Conservation (phyloP, 345 rosid species). For the Euphorbia pulcherrima region DNA sequence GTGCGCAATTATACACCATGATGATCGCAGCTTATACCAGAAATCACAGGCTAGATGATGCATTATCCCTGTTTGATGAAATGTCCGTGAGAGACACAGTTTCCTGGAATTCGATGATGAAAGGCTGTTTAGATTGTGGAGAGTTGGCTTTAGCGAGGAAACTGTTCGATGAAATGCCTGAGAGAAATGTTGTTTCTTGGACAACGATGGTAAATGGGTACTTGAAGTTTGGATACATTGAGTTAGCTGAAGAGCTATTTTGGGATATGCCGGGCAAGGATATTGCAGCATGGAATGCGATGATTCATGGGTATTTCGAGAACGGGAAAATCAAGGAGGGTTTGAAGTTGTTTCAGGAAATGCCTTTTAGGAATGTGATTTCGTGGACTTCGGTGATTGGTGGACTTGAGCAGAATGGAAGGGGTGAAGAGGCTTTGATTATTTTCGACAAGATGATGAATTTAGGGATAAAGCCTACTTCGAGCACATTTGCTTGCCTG, state of each 20-base stretch:
- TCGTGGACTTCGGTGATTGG: constrained; percentile 81
- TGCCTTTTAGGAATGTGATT: constrained; percentile 60
- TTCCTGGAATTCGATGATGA: constrained; percentile 65
- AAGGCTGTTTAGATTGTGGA: constrained; percentile 64
- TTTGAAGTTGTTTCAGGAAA: constrained; percentile 46
- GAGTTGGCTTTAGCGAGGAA: constrained; percentile 37
- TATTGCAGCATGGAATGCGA: constrained; percentile 64
- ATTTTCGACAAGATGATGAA: constrained; percentile 47
- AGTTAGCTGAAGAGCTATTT: constrained; percentile 53
- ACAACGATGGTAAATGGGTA: constrained; percentile 68
- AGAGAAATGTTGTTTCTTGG: constrained; percentile 62
- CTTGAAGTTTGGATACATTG: constrained; percentile 45
- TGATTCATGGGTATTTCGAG: constrained; percentile 63
- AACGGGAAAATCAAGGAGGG: constrained; percentile 51
- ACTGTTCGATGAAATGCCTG: constrained; percentile 67
- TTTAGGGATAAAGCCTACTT: constrained; percentile 39
- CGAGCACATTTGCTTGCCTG: constrained; percentile 50
- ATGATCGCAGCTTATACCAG: constrained; percentile 44
- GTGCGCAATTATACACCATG: constrained; percentile 46
- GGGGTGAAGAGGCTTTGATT: constrained; percentile 44
- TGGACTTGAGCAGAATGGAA: constrained; percentile 61
- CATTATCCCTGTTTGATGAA: constrained; percentile 43
- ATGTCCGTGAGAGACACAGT: constrained; percentile 52
- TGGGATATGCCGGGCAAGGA: constrained; percentile 55
- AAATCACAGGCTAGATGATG: constrained; percentile 38